A percentile compares a stretch with the other conserved stretches of the same genome.
phyloP scores from a whole-genome alignment of 2,329 filamentous ascomycete species.

The Botrytis pseudocinerea region DNA sequence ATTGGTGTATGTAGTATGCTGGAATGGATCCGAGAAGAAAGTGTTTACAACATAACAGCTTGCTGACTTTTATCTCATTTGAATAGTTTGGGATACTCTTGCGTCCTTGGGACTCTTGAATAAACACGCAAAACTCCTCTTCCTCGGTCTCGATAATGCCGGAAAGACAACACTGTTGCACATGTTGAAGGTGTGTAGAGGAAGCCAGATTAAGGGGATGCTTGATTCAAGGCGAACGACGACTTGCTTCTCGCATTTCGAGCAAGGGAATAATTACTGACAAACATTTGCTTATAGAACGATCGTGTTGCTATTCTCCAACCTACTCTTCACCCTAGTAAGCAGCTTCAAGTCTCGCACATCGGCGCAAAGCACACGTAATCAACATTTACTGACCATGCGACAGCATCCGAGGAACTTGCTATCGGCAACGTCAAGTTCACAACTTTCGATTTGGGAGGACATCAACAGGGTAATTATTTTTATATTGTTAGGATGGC shows the following conservation, averaged over 20 bases:
- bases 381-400: constrained; percentile 33
- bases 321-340: constrained; percentile 89
- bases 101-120: constrained; percentile 85
- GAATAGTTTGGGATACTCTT: constrained; percentile 81
- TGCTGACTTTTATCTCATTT: constrained; percentile 39
- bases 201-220: background rate
- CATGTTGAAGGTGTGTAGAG: constrained; percentile 79
- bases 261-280: constrained; percentile 29
- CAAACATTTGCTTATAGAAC: constrained; percentile 56
- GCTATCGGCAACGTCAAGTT: constrained; percentile 92
- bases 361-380: constrained; percentile 26
- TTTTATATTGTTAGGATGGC: background rate
- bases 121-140: constrained; percentile 94
- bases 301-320: constrained; percentile 89
- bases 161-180: constrained; percentile 93
- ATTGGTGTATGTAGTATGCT: constrained; percentile 74
- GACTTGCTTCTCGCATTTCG: constrained; percentile 14
- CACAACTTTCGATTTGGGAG: constrained; percentile 90
- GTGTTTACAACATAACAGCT: constrained; percentile 24
- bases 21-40: constrained; percentile 20
- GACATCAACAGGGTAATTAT: constrained; percentile 79
- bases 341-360: constrained; percentile 26
- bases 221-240: constrained; percentile 3
- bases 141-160: constrained; percentile 90
- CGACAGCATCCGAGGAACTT: constrained; percentile 80